These are phyloP conservation scores for Tricholoma sp. DNA, from an alignment of 768 basidiomycete genomes.

Conservation along the genomic window DNA sequence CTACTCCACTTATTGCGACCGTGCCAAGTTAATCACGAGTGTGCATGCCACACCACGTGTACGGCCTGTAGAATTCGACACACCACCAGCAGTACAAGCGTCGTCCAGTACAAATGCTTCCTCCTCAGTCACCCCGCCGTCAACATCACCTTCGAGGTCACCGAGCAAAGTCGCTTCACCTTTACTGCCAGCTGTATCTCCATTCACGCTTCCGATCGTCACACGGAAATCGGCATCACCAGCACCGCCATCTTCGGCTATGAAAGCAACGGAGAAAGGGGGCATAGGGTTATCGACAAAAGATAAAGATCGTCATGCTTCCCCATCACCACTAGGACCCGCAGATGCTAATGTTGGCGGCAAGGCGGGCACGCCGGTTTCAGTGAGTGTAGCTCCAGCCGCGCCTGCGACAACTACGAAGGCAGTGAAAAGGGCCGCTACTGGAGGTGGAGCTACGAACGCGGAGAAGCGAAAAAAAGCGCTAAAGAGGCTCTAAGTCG, in stretches of 20 bases:
- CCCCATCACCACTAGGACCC: conserved; percentile 64
- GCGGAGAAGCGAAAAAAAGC: conserved; percentile 89
- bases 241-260: conserved; percentile 32
- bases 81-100: conserved; percentile 33
- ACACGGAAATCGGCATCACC: conserved; percentile 43
- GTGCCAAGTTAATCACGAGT: conserved; percentile 83
- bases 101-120: conserved; percentile 26
- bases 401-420: conserved; percentile 42
- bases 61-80: conserved; percentile 67
- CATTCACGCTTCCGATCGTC: conserved; percentile 36
- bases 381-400: conserved; percentile 28
- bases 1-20: conserved; percentile 81
- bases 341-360: conserved; percentile 64
- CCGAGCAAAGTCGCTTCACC: conserved; percentile 12
- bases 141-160: conserved; percentile 16
- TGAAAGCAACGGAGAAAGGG: conserved; percentile 41
- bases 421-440: conserved; percentile 65
- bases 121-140: conserved; percentile 21
- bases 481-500: conserved; percentile 61
- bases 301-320: conserved; percentile 52
- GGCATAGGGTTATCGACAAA: conserved; percentile 25
- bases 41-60: conserved; percentile 86
- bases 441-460: conserved; percentile 43
- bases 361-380: conserved; percentile 28
- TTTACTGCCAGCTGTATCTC: conserved; percentile 19